Evolutionary conservation across 257 asterid species (phyloP).

Genomic region (Nicotiana paniculata): DNA sequence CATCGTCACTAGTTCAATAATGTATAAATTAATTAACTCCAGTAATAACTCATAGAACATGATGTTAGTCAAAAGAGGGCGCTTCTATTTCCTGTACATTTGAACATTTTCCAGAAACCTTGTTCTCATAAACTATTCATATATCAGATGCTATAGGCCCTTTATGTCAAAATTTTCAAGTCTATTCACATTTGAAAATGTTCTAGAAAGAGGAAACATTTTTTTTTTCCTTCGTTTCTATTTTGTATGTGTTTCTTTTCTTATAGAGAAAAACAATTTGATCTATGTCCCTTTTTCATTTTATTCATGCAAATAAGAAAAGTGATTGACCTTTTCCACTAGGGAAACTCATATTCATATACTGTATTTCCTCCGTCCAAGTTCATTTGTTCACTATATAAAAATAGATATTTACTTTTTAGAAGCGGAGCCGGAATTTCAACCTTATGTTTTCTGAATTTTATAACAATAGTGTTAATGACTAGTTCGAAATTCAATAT

Average conservation of each 20-base stretch:
- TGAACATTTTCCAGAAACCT: not conserved
- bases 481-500: no score
- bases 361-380: no score
- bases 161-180: not conserved
- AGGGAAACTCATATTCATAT: not conserved
- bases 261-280: not conserved
- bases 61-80: not conserved
- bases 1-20: not conserved
- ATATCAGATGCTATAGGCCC: not conserved
- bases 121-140: no score
- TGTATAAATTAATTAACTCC: not conserved
- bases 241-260: not conserved
- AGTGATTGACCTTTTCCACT: not conserved
- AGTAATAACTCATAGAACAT: not conserved
- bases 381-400: no score
- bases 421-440: no score
- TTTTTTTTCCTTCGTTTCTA: no score
- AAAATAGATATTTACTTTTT: no score
- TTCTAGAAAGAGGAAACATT: not conserved
- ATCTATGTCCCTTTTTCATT: not conserved
- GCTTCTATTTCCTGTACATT: not conserved
- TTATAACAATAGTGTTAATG: no score
- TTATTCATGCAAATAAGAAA: not conserved
- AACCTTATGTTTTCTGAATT: no score
- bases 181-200: not conserved